Conservation (phyloP, 1,139 yeast genomes). For the Candida tropicalis region DNA sequence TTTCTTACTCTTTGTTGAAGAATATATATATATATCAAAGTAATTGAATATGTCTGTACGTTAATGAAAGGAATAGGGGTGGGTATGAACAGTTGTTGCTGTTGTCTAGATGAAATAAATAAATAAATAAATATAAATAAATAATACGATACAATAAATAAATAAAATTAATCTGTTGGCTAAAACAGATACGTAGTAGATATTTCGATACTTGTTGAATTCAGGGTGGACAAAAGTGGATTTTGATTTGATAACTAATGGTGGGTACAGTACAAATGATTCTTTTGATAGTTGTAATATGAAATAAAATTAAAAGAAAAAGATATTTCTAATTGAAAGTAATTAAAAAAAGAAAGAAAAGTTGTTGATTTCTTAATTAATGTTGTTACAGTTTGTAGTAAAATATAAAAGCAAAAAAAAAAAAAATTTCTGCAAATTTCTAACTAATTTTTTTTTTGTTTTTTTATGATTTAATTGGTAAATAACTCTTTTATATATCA, state of each 20-base stretch:
- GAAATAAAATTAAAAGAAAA: too few relatives aligned
- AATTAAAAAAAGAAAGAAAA: slow-evolving; percentile 1
- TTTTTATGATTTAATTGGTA: not conserved
- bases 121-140: not conserved
- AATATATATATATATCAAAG: not conserved
- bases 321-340: not conserved
- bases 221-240: too few relatives aligned
- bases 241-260: too few relatives aligned
- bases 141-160: not conserved
- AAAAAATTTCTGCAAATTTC: too few relatives aligned
- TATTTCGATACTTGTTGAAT: too few relatives aligned
- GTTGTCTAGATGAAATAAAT: not conserved
- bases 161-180: not conserved
- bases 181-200: too few relatives aligned
- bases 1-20: not conserved
- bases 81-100: not conserved
- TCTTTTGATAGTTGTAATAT: too few relatives aligned
- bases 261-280: too few relatives aligned
- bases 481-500: slow-evolving; percentile 2
- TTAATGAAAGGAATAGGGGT: too few relatives aligned
- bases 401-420: not conserved
- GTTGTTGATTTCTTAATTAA: slow-evolving; percentile 1
- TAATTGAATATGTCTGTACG: not conserved
- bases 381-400: not conserved
- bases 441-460: not conserved